Evolutionary conservation across 768 basidiomycete species (phyloP).

Genomic region (Lanmaoa pseudosensibilis): DNA sequence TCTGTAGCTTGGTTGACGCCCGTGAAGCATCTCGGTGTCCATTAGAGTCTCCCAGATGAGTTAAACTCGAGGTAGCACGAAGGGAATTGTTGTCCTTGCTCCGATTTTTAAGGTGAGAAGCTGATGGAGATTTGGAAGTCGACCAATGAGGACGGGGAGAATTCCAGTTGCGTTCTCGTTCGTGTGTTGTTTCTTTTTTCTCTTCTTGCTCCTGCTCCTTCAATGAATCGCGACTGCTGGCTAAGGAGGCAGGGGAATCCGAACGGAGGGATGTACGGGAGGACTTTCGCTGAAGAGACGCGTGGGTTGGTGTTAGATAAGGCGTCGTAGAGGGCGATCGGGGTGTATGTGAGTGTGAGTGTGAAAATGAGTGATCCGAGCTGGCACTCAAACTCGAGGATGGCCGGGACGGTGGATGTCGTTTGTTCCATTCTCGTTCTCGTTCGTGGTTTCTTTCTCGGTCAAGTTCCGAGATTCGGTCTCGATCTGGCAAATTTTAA

Average conservation of each 20-base stretch:
- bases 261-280: slow-evolving; percentile 37
- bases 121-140: slow-evolving; percentile 21
- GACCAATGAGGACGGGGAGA: slow-evolving; percentile 62
- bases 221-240: slow-evolving; percentile 35
- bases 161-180: slow-evolving; percentile 71
- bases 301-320: slow-evolving; percentile 33
- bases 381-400: slow-evolving; percentile 44
- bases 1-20: slow-evolving; percentile 1
- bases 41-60: slow-evolving; percentile 8
- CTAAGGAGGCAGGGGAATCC: slow-evolving; percentile 44
- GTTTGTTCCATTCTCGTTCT: slow-evolving; percentile 59
- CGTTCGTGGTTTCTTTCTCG: slow-evolving; percentile 46
- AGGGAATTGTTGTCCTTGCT: slow-evolving; percentile 7
- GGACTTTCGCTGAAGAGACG: slow-evolving; percentile 34
- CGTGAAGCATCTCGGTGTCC: slow-evolving; percentile 8
- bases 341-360: slow-evolving; percentile 37
- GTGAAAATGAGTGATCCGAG: slow-evolving; percentile 35
- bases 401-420: slow-evolving; percentile 40
- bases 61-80: slow-evolving; percentile 22
- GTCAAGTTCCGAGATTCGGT: slow-evolving; percentile 42
- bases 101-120: slow-evolving; percentile 6
- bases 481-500: slow-evolving; percentile 40
- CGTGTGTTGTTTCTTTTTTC: slow-evolving; percentile 41
- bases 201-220: slow-evolving; percentile 34
- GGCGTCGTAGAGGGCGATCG: slow-evolving; percentile 43